Evolutionary conservation across 305 asterid species (phyloP), one percentile per base, ranked within the genome.

Genomic region (Rubia tinctorum): DNA sequence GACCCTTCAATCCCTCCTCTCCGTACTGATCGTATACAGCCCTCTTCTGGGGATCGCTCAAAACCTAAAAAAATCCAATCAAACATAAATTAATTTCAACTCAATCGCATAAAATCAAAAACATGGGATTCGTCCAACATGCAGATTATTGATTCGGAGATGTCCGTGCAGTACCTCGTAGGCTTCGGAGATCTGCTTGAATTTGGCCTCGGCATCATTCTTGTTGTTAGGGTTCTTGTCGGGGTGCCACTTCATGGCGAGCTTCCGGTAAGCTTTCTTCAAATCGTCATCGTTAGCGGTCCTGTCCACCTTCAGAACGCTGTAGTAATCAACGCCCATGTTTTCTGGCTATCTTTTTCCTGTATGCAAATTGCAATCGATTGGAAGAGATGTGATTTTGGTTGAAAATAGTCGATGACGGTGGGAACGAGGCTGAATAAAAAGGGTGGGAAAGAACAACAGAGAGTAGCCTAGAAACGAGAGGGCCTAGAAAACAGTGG

Each of bases 241-340:
- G 40, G 97, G 97, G 37, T 91, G 97, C 97, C 97, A 91, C 76
- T 93, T 90, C 97, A 93, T 90, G 11, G 98, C 97, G 51, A 93
- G 85, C 77, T 91, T 91, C 25, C 98, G 67, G 76, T 93, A 93
- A 75, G 98, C 88, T 85, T 87, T 93, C 89, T 93, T 93, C 88
- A 93, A 80, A 39, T 91, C 98, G 13, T 93, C 98, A 30, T 93
- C 98, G 3, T 68, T 93, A 2, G 96, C 96, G 67, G 71, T 89
- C 84, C 66, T 91, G 61, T 93, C 96, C 8, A 93, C 97, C 78
- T 87, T 84, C 84, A 93, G 74, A 75, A 86, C 60, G 82, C 84
- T 91, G 80, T 91, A 93, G 69, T 93, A 91, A 82, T 93, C 98
- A 56, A 86, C 90, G 58, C 96, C 97, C 97, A 91, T 91, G 14